These are phyloP conservation scores for Suillus sp. DNA, from an alignment of 768 basidiomycete species.

Conservation along the genomic window DNA sequence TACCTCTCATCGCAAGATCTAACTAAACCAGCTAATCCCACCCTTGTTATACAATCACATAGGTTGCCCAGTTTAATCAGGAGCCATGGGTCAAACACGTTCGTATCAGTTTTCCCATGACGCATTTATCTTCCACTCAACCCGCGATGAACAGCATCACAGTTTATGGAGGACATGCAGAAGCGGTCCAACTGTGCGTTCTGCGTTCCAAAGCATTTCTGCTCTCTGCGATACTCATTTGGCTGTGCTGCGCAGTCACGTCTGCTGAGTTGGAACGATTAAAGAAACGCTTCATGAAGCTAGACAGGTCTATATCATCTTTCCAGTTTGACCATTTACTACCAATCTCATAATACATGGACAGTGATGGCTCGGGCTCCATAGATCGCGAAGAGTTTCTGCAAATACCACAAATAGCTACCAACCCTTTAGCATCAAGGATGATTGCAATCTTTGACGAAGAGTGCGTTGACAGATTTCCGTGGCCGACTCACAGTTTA, in stretches of 20 bases:
- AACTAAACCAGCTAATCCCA: neutral
- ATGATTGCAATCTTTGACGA: constrained; percentile 99
- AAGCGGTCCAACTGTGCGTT: constrained; percentile 94
- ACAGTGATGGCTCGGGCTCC: constrained; percentile 92
- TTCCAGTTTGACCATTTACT: neutral
- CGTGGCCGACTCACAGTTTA: constrained; percentile 1
- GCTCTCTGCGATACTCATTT: constrained; percentile 17
- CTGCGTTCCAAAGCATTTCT: neutral
- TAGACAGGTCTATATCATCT: constrained; percentile 64
- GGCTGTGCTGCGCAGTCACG: constrained; percentile 64
- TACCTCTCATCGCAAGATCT: constrained; percentile 3
- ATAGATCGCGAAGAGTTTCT: constrained; percentile 99
- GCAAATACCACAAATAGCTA: constrained; percentile 98
- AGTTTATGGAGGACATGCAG: constrained; percentile 98
- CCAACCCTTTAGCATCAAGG: constrained; percentile 92
- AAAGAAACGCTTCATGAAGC: constrained; percentile 99
- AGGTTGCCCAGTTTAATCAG: neutral
- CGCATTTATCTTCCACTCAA: constrained; percentile 11
- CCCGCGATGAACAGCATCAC: constrained; percentile 58
- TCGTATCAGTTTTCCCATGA: constrained; percentile 31
- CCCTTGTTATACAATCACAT: neutral
- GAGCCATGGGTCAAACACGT: constrained; percentile 83
- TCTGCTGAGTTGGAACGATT: constrained; percentile 90
- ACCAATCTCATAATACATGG: constrained; percentile 9
- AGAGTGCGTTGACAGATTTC: constrained; percentile 65